Conservation (phyloP, 495 filamentous ascomycete genomes). For the Alectoria sarmentosa region DNA sequence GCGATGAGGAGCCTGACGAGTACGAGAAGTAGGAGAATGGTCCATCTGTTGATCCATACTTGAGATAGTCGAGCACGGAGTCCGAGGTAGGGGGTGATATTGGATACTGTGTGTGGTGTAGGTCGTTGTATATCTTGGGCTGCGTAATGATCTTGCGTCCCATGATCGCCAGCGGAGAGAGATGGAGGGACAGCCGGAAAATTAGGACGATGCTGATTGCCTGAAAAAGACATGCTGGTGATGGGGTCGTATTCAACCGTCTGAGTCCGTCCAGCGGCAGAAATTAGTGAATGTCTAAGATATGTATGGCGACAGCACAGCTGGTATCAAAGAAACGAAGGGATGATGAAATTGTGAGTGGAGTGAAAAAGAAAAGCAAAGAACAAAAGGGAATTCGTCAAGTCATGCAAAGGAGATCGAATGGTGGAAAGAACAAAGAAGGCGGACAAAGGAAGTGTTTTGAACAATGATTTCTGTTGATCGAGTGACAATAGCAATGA, state of each 20-base stretch:
- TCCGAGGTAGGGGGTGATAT: slow-evolving; percentile 88
- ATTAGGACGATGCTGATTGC: slow-evolving; percentile 25
- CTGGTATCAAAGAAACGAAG: slow-evolving; percentile 11
- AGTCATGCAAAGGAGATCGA: slow-evolving; percentile 13
- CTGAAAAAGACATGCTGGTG: slow-evolving; percentile 34
- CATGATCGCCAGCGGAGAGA: slow-evolving; percentile 48
- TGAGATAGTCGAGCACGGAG: slow-evolving; percentile 85
- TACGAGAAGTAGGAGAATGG: slow-evolving; percentile 77
- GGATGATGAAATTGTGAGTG: slow-evolving; percentile 16
- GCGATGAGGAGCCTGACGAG: slow-evolving; percentile 74
- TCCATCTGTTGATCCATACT: slow-evolving; percentile 97
- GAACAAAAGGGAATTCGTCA: slow-evolving; percentile 29
- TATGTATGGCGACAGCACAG: slow-evolving; percentile 11
- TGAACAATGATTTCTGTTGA: slow-evolving; percentile 19
- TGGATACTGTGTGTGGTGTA: slow-evolving; percentile 44
- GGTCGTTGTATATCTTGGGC: slow-evolving; percentile 39
- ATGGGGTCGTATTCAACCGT: slow-evolving; percentile 17
- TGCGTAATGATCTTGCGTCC: slow-evolving; percentile 47
- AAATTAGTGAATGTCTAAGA: slow-evolving; percentile 22
- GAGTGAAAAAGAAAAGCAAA: slow-evolving; percentile 13
- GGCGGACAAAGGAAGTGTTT: slow-evolving; percentile 19
- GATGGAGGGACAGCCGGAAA: slow-evolving; percentile 42
- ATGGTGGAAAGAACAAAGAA: slow-evolving; percentile 19
- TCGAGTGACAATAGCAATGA: slow-evolving; percentile 19
- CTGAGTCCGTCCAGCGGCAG: slow-evolving; percentile 33